Evolutionary conservation across 1,284 basidiomycete species (phyloP), one percentile per base, ranked within the genome.

Genomic region (Trametes sp.): DNA sequence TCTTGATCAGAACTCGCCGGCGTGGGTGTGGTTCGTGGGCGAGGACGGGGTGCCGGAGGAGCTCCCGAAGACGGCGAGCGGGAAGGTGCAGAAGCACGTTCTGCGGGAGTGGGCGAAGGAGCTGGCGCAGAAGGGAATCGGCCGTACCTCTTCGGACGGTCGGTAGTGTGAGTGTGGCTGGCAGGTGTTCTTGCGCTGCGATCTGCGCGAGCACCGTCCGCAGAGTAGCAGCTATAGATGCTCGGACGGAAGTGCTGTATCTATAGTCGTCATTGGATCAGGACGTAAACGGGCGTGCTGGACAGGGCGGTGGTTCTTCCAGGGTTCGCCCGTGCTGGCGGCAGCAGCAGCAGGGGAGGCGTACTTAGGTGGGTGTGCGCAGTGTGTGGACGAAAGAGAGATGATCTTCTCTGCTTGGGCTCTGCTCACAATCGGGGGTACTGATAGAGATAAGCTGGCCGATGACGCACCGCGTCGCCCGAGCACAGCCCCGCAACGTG

Each of bases 31-130:
- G 91, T 93, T 94, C 65, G 69, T 92, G 0, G 88, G 87, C 21
- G 87, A 92, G 69, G 86, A 89, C 28, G 86, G 83, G 5, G 76
- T 78, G 7, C 77, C 80, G 9, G 74, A 76, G 24, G 89, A 92
- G 65, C 59, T 95, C 13, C 94, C 94, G 0, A 94, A 93, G 80
- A 96, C 93, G 7, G 92, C 90, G 21, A 95, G 93, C 68, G 94
- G 94, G 46, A 96, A 96, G 76, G 87, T 96, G 41, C 86, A 88
- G 87, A 95, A 95, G 78, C 91, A 94, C 75, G 74, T 93, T 9
- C 71, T 88, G 62, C 75, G 87, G 46, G 75, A 77, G 14, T 87
- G 86, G 86, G 83, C 84, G 70, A 77, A 78, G 57, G 81, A 84
- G 16, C 70, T 87, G 31, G 81, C 79, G 16, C 67, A 74, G 69